These are phyloP conservation scores for Lactarius quietus DNA, from an alignment of 768 basidiomycete species.

Conservation along the genomic window DNA sequence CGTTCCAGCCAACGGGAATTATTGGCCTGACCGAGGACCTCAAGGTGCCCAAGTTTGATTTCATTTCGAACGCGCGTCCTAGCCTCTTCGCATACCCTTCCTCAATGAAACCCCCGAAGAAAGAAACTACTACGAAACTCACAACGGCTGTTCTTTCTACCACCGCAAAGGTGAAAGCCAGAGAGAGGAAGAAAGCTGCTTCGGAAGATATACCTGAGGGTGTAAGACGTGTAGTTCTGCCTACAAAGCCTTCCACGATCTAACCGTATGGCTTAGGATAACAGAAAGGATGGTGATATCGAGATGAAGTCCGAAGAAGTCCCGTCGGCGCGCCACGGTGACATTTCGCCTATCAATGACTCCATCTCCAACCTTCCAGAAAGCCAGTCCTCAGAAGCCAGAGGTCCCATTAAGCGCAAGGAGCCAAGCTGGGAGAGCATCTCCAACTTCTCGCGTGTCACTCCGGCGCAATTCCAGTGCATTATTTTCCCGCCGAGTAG, in stretches of 20 bases:
- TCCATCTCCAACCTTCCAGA: conserved; percentile 50
- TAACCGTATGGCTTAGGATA: conserved; percentile 55
- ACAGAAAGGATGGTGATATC: conserved; percentile 60
- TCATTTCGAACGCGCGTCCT: conserved; percentile 84
- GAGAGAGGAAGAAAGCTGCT: conserved; percentile 89
- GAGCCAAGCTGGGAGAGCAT: conserved; percentile 77
- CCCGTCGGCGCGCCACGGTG: conserved; percentile 44
- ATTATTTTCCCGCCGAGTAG: conserved; percentile 76
- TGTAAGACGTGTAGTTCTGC: conserved; percentile 44
- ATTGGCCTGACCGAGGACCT: conserved; percentile 87
- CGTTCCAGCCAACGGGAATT: conserved; percentile 94
- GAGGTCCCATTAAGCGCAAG: conserved; percentile 53
- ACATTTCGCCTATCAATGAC: conserved; percentile 55
- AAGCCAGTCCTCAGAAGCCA: conserved; percentile 37
- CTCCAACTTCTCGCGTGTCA: conserved; percentile 89
- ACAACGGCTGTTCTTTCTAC: conserved; percentile 95
- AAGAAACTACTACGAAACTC: conserved; percentile 88
- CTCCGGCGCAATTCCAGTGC: conserved; percentile 81
- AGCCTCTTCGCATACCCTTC: conserved; percentile 92
- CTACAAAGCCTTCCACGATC: neutral
- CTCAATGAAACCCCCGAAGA: conserved; percentile 82
- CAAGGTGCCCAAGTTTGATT: conserved; percentile 91
- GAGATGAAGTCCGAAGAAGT: conserved; percentile 72
- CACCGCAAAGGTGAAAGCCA: conserved; percentile 93
- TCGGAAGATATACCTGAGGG: conserved; percentile 81